These are phyloP conservation scores for Gelatoporia subvermispora DNA, from an alignment of 768 basidiomycete genomes.

Conservation along the genomic window DNA sequence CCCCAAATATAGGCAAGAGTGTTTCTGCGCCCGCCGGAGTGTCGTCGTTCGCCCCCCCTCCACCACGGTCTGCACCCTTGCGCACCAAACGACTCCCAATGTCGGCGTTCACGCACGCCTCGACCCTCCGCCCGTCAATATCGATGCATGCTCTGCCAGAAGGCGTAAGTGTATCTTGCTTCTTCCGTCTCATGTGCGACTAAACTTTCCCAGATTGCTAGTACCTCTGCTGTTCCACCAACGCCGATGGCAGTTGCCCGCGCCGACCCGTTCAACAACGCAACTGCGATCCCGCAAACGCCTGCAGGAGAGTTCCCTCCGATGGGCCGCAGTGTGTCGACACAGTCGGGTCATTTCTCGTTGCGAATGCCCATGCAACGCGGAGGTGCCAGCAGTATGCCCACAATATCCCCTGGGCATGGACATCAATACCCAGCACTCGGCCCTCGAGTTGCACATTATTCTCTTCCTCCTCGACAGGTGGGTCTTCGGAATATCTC, in stretches of 20 bases:
- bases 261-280: neutral
- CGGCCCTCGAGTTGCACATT: constrained; percentile 1
- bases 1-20: constrained; percentile 3
- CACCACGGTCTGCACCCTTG: constrained; percentile 29
- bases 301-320: neutral
- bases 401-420: constrained; percentile 7
- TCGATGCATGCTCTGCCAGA: neutral
- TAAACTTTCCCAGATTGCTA: neutral
- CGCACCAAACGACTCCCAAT: constrained; percentile 58
- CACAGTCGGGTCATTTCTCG: neutral
- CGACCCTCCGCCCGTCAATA: constrained; percentile 21
- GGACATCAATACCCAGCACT: constrained; percentile 5
- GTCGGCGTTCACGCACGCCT: constrained; percentile 55
- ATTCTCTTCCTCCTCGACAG: constrained; percentile 9
- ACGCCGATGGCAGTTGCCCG: neutral
- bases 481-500: neutral
- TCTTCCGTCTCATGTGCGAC: neutral
- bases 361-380: neutral
- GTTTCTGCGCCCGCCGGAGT: constrained; percentile 13
- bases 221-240: neutral
- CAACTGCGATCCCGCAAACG: neutral
- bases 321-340: neutral
- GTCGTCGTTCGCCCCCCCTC: constrained; percentile 6
- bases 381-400: constrained; percentile 10
- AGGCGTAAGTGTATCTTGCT: neutral